A percentile compares a stretch with the other conserved stretches of the same genome.
Conservation (phyloP, 2,329 filamentous ascomycete genomes). For the Neophaeococcomyces aloes region DNA sequence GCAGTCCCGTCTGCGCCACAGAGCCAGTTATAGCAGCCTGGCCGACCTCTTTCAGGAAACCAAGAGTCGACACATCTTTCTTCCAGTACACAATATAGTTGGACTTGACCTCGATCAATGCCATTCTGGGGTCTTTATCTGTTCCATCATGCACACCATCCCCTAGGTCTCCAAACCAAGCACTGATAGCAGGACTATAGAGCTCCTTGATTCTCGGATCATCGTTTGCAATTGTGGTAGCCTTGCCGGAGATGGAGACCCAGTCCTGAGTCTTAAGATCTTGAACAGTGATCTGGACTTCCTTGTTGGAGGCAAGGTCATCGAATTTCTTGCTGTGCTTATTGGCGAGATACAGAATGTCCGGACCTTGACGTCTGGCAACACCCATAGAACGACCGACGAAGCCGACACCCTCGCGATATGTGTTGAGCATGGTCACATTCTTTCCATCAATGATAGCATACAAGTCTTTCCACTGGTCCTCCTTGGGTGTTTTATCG, state of each 20-base stretch:
- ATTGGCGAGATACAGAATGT: conserved; percentile 44
- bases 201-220: conserved; percentile 42
- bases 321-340: conserved; percentile 37
- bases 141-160: conserved; percentile 40
- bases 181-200: conserved; percentile 29
- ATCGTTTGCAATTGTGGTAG: conserved; percentile 30
- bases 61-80: conserved; percentile 26
- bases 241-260: conserved; percentile 37
- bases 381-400: conserved; percentile 39
- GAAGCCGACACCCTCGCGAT: conserved; percentile 12
- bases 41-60: conserved; percentile 32
- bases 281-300: conserved; percentile 38
- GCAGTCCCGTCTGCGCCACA: conserved; percentile 31
- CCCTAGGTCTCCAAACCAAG: conserved; percentile 43
- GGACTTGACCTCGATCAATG: conserved; percentile 32
- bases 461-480: conserved; percentile 41
- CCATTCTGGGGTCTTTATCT: conserved; percentile 39
- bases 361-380: conserved; percentile 34
- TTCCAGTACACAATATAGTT: conserved; percentile 32
- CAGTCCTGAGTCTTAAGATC: conserved; percentile 39
- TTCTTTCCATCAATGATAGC: conserved; percentile 37
- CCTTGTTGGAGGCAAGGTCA: conserved; percentile 34
- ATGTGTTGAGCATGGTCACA: conserved; percentile 25
- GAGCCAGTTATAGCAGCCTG: conserved; percentile 29
- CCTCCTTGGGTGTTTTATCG: conserved; percentile 31